Base-by-base conservation (phyloP, 768 basidiomycete genomes). In the Hortiboletus flavorubellus region DNA sequence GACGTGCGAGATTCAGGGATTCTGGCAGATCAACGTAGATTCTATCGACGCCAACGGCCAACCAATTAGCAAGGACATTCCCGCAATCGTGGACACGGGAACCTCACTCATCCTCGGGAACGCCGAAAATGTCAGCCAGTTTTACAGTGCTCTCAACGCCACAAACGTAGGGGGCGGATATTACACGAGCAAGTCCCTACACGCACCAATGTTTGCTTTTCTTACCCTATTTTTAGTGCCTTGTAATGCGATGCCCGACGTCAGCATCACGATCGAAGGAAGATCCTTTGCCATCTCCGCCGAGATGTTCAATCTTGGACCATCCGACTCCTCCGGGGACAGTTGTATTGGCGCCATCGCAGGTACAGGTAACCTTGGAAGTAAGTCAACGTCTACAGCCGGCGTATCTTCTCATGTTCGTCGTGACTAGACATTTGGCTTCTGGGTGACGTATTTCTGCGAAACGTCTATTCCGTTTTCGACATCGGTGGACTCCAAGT, bases 41-140 rank as follows among this genome's bases (percentile, higher is more conserved):
- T 50, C 54, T 39, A 44, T 65, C 16, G 54, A 55, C 58, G 65
- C 59, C 30, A 68, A 76, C 53, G 67, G 61, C 1, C 26, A 58
- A 18, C 35, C 51, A 1, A 51, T 59, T n/a, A 33, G 43, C 33
- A 40, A 15, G 14, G 31, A 34, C 14, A 46, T 60, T n/a, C 8
- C 62, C 7, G 64, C 61, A 2, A 49, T 71, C 18, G 73, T 86
- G 53, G 84, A 86, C 68, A 84, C 78, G 54, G 85, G 80, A 49
- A 75, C 75, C 5, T 67, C 74, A 3, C 49, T 72, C 30, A 69
- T 76, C 38, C 67, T 85, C 40, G 77, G 77, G 9, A 77, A 80
- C 44, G 47, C 65, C 2, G 49, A 48, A 8, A 76, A 74, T 30
- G 72, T 75, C 5, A 49, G 41, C 8, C 57, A 64, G 47, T 66